A percentile compares a stretch with the other conserved stretches of the same genome.
phyloP scores from a whole-genome alignment of 805 yeast genomes.

The Wickerhamiella hasegawae region DNA sequence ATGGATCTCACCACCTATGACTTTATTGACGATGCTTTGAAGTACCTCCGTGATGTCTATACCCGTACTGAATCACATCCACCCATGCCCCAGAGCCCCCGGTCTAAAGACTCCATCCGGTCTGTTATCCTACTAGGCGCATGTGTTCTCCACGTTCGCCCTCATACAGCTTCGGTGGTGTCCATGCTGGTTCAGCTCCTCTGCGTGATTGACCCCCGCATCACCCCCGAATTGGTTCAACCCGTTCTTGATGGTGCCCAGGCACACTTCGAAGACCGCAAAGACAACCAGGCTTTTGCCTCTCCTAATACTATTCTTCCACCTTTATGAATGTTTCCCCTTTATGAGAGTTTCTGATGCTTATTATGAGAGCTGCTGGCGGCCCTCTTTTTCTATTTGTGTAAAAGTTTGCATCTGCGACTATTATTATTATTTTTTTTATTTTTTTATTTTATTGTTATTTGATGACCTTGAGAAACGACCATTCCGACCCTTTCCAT shows the following conservation, averaged over 20 bases:
- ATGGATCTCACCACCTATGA: slow-evolving; percentile 9
- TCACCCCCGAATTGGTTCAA: slow-evolving; percentile 6
- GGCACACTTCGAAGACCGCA: slow-evolving; percentile 5
- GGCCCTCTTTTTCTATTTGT: too few species aligned
- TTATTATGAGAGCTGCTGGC: too few species aligned
- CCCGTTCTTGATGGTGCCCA: slow-evolving; percentile 7
- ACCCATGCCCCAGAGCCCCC: not conserved
- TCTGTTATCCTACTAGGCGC: slow-evolving; percentile 12
- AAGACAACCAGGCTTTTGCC: too few species aligned
- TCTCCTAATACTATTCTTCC: too few species aligned
- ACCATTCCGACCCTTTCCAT: not conserved
- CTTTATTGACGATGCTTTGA: slow-evolving; percentile 15
- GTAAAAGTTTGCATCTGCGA: not conserved
- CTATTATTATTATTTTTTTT: too few species aligned
- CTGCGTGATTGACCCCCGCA: slow-evolving; percentile 10
- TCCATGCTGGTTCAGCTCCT: slow-evolving; percentile 11
- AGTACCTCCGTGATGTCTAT: slow-evolving; percentile 11
- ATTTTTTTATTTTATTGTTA: not conserved
- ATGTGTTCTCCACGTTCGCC: slow-evolving; percentile 12
- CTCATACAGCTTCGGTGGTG: slow-evolving; percentile 9
- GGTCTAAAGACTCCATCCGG: slow-evolving; percentile 1
- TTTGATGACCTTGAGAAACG: not conserved
- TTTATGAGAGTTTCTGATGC: too few species aligned
- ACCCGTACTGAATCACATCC: not conserved
- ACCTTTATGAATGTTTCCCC: too few species aligned